Base-by-base conservation (phyloP, 1,284 basidiomycete species). In the Ceratobasidium sp. region DNA sequence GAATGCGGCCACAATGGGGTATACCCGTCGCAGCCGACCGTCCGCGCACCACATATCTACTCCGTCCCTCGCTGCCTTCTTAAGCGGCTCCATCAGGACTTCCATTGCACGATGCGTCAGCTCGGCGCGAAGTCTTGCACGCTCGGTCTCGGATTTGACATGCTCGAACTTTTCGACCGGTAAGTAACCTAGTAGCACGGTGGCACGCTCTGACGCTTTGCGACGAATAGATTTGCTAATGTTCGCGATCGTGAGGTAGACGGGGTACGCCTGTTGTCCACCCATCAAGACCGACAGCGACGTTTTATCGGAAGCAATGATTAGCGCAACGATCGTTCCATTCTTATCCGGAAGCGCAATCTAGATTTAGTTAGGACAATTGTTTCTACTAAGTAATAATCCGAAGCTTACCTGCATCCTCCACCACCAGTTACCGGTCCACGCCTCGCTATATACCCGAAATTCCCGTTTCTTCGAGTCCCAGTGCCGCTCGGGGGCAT, bases 1-100 rank as follows among this genome's bases (percentile, higher is more conserved):
- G 44, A 76, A 79, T 0, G 73, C 74, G 8, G 76, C 76, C 1
- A 79, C 72, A 31, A 78, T 69, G 5, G 50, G 50, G 15, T n/a
- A 51, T 4, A 51, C 50, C 24, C 50, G 24, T n/a, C 24, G 50
- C 0, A 72, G 56, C 14, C 47, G 1, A 6, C 71, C 66, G 54
- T 78, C 78, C 0, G 77, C 73, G 64, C 77, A 77, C 1, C 36
- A 48, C 60, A 78, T 75, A 1, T 60, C 27, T 5, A 75, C 47
- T 17, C 77, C 77, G 0, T 65, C 27, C 17, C 33, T 36, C 15
- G 75, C 71, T 9, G 78, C 74, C 0, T 33, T 29, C 6, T 59
- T 22, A 29, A 79, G 60, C 6, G 77, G 77, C 29, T 75, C 4
- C 1, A 78, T 4, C 22, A 56, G 7, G 3, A 29, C 27, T 6